phyloP scores from a whole-genome alignment of 2,329 filamentous ascomycete genomes.

The Fusarium ramigenum region DNA sequence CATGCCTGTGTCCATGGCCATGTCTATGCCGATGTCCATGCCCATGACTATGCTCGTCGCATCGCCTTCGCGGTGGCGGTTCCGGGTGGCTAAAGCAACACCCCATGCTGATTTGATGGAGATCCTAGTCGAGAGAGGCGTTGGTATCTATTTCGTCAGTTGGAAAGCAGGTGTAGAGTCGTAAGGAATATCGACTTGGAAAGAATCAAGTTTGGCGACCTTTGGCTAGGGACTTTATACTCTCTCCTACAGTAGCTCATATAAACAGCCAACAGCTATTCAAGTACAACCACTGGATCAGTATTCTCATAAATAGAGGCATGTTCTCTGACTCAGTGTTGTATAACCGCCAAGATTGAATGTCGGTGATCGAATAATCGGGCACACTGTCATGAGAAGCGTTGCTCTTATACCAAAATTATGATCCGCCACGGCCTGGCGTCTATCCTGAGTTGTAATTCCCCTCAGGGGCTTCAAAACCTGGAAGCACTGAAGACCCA shows the following conservation, averaged over 20 bases:
- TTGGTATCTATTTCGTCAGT: neutral
- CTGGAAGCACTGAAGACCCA: neutral
- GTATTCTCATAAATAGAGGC: neutral
- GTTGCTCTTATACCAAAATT: too few species aligned
- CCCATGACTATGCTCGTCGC: too few species aligned
- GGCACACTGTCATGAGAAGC: neutral
- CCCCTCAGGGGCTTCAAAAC: neutral
- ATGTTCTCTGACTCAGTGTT: neutral
- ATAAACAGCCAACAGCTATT: neutral
- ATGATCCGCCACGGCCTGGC: neutral
- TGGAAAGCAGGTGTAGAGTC: neutral
- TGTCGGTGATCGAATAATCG: neutral
- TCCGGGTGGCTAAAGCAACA: conserved; percentile 7
- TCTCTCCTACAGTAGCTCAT: neutral
- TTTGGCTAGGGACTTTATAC: neutral
- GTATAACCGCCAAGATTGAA: neutral
- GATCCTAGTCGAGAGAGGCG: neutral
- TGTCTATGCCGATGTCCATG: too few species aligned
- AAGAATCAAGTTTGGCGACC: neutral
- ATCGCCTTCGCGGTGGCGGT: neutral
- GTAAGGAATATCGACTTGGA: neutral
- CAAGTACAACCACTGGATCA: neutral
- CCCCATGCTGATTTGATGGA: neutral
- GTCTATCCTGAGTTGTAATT: neutral
- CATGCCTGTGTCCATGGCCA: too few species aligned